A percentile compares a stretch with the other conserved stretches of the same genome.
These are phyloP conservation scores for Seiridium unicorne DNA, from an alignment of 2,329 filamentous ascomycete genomes.

Conservation along the genomic window DNA sequence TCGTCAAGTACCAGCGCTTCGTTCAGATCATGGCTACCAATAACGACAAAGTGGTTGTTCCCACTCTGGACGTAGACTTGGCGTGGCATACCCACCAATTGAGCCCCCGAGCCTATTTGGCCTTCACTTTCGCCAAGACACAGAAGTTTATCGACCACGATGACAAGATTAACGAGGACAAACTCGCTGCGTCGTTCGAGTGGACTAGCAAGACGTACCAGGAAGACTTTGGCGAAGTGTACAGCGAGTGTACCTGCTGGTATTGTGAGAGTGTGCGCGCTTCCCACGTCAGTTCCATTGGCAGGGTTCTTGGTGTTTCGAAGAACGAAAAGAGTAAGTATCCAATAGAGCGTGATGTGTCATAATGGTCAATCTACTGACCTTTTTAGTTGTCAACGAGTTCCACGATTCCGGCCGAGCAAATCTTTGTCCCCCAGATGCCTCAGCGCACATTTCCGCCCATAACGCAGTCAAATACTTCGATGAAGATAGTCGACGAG, in stretches of 20 bases:
- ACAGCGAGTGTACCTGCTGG: constrained; percentile 79
- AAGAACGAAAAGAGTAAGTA: constrained; percentile 40
- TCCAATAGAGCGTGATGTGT: not conserved
- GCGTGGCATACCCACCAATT: constrained; percentile 84
- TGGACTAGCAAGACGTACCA: constrained; percentile 73
- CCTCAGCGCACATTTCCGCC: constrained; percentile 68
- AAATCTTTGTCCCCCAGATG: constrained; percentile 50
- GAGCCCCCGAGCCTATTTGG: constrained; percentile 60
- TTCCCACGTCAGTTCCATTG: constrained; percentile 47
- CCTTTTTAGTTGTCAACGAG: constrained; percentile 31
- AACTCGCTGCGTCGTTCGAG: constrained; percentile 64
- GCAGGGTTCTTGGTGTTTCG: constrained; percentile 42
- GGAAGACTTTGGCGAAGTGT: constrained; percentile 61
- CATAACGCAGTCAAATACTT: constrained; percentile 62
- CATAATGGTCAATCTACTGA: not conserved
- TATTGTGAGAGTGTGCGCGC: constrained; percentile 74
- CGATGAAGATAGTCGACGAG: constrained; percentile 20
- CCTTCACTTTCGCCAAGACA: constrained; percentile 47
- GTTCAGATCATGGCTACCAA: constrained; percentile 54
- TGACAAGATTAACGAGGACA: constrained; percentile 74
- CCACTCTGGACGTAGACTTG: constrained; percentile 72
- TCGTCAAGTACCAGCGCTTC: constrained; percentile 66
- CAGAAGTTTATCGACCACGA: constrained; percentile 73
- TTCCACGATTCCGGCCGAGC: constrained; percentile 49
- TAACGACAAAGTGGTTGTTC: constrained; percentile 53